These are phyloP conservation scores for Centaurea solstitialis DNA, from an alignment of 129 eudicot species.

Conservation along the genomic window DNA sequence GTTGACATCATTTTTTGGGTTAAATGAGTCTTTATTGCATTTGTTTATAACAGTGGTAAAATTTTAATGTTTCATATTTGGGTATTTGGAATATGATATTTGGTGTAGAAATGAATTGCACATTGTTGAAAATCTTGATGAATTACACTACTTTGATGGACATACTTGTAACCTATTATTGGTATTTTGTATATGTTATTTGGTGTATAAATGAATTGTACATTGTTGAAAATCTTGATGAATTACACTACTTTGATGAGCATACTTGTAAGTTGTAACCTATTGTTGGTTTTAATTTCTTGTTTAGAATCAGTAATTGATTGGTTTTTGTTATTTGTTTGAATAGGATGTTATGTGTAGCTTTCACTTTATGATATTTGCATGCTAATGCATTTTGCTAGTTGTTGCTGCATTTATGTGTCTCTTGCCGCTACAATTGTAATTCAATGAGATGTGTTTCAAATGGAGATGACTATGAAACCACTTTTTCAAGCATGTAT, in stretches of 20 bases:
- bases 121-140: neutral
- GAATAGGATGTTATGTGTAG: neutral
- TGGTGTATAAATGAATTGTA: too few relatives aligned
- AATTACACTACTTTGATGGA: too few relatives aligned
- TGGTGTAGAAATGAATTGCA: neutral
- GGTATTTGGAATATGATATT: neutral
- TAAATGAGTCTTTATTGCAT: neutral
- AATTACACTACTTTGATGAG: neutral
- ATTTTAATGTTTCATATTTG: neutral
- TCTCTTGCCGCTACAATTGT: neutral
- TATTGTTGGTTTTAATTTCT: neutral
- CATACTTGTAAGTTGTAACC: neutral
- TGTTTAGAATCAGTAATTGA: neutral
- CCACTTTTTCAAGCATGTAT: neutral
- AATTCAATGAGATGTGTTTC: neutral
- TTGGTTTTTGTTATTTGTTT: neutral
- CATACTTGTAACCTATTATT: too few relatives aligned
- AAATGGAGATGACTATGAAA: neutral
- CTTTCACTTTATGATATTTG: neutral
- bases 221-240: too few relatives aligned
- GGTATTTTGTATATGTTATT: too few relatives aligned
- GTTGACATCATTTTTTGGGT: neutral
- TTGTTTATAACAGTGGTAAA: neutral
- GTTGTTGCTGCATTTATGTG: neutral
- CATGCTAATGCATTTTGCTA: neutral